These are phyloP conservation scores for Saccharata proteae DNA, from an alignment of 2,329 filamentous ascomycete genomes.

Conservation along the genomic window DNA sequence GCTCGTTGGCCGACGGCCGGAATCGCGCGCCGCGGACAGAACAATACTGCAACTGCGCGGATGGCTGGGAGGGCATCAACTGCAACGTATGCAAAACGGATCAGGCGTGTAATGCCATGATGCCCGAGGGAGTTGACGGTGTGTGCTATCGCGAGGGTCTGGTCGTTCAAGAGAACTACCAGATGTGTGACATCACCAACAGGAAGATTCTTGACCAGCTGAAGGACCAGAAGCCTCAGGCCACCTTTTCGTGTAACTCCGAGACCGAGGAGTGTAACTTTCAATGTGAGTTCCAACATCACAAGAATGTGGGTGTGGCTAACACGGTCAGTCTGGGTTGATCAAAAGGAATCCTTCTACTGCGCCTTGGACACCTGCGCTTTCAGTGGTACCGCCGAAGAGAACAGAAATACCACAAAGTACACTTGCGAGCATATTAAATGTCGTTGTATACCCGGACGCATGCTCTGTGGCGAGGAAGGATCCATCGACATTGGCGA, in stretches of 20 bases:
- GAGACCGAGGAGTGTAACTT: slow-evolving; percentile 75
- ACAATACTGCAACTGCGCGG: slow-evolving; percentile 65
- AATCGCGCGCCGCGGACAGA: slow-evolving; percentile 64
- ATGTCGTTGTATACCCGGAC: slow-evolving; percentile 78
- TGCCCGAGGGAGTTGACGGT: slow-evolving; percentile 69
- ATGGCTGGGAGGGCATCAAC: slow-evolving; percentile 94
- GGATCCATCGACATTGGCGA: slow-evolving; percentile 87
- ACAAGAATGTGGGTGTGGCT: slow-evolving; percentile 11
- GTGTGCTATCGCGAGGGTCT: slow-evolving; percentile 88
- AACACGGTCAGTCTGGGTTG: slow-evolving; percentile 68
- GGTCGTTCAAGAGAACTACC: slow-evolving; percentile 87
- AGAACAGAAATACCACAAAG: slow-evolving; percentile 63
- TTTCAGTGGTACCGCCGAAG: slow-evolving; percentile 56
- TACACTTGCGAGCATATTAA: slow-evolving; percentile 78
- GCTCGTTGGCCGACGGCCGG: slow-evolving; percentile 68
- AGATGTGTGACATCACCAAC: slow-evolving; percentile 97
- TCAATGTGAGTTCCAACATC: slow-evolving; percentile 53
- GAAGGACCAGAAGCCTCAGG: slow-evolving; percentile 75
- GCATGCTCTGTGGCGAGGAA: slow-evolving; percentile 86
- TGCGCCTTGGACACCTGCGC: slow-evolving; percentile 75
- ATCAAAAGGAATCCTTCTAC: slow-evolving; percentile 88
- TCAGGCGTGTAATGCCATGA: slow-evolving; percentile 74
- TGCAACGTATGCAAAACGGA: slow-evolving; percentile 85
- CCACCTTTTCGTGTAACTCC: slow-evolving; percentile 82
- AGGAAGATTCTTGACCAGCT: slow-evolving; percentile 81